Evolutionary conservation across 108 stramenopile species (phyloP), one percentile per base, ranked within the genome.

Genomic region (Mayamaea pseudoterrestris): DNA sequence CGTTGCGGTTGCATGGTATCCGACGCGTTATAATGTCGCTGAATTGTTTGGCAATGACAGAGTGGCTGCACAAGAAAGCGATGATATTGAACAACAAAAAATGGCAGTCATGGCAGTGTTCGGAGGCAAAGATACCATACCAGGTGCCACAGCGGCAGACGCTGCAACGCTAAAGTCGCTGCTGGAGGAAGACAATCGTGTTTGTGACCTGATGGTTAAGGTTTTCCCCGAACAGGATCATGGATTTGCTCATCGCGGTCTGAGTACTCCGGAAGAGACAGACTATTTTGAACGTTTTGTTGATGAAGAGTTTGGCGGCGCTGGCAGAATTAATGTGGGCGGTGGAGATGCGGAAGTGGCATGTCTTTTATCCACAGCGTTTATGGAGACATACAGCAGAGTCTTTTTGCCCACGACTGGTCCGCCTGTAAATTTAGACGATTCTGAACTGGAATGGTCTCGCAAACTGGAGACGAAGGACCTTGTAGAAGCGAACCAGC

Each of bases 351-450:
- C 82, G 0, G 82, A 84, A 51, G 79, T 89, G 30, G 87, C 87
- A 20, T 81, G 80, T 58, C 59, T 89, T 12, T 53, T 89, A 21
- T 82, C 80, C 20, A 83, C 87, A 14, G 82, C 82, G 16, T 89
- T 80, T 63, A 79, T 89, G 80, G 87, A 89, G 53, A 84, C 82
- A 5, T 89, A 89, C 47, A 61, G 72, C 4, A 56, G 87, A 24
- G 62, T 75, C 26, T 89, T 84, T 60, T 48, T 89, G 4, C 87
- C 87, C 6, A 89, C 87, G 11, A 61, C 62, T 22, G 82, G 81
- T 13, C 50, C 64, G 0, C 74, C 80, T 0, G 66, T 89, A 4
- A 60, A 57, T 22, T 28, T 61, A 23, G 87, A 84, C 41, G 74
- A 74, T 23, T 55, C 65, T 7, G 68, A 75, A 26, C 17, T 21